phyloP scores from a whole-genome alignment of 1,284 basidiomycete genomes.

The Leccinum insolens region DNA sequence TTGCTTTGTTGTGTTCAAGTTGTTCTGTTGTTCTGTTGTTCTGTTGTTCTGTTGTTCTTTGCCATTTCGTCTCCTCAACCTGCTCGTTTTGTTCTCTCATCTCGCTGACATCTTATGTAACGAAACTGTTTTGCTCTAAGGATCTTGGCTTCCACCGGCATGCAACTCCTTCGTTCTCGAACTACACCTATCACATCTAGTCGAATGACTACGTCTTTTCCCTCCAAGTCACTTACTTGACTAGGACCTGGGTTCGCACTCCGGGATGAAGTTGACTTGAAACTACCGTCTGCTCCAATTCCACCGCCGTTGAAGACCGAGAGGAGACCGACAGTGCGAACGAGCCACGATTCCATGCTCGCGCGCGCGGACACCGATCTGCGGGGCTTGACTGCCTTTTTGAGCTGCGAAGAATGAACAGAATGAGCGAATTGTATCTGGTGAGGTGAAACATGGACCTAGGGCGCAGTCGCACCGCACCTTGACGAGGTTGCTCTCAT shows the following conservation, averaged over 20 bases:
- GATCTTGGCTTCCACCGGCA: no score
- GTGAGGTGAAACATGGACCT: neutral
- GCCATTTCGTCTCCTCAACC: no score
- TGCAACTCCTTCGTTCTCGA: no score
- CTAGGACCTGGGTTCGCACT: slow-evolving; percentile 11
- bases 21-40: no score
- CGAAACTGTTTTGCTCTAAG: no score
- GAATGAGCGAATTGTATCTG: neutral
- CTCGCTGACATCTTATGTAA: no score
- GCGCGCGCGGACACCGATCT: slow-evolving; percentile 35
- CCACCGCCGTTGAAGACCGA: slow-evolving; percentile 25
- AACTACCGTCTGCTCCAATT: slow-evolving; percentile 17
- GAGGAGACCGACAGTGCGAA: slow-evolving; percentile 41
- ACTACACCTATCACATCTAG: no score
- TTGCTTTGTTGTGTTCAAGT: no score
- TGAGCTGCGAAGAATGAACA: slow-evolving; percentile 51
- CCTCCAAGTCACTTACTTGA: no score
- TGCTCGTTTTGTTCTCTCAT: no score
- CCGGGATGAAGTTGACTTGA: slow-evolving; percentile 26
- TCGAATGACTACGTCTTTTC: no score
- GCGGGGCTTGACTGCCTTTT: slow-evolving; percentile 69
- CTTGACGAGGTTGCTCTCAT: slow-evolving; percentile 59
- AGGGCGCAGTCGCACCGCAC: slow-evolving; percentile 38
- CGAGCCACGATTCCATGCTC: slow-evolving; percentile 55
- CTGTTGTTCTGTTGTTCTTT: no score